These are phyloP conservation scores for Candida stauntonica DNA, from an alignment of 805 yeast genomes.

Conservation along the genomic window DNA sequence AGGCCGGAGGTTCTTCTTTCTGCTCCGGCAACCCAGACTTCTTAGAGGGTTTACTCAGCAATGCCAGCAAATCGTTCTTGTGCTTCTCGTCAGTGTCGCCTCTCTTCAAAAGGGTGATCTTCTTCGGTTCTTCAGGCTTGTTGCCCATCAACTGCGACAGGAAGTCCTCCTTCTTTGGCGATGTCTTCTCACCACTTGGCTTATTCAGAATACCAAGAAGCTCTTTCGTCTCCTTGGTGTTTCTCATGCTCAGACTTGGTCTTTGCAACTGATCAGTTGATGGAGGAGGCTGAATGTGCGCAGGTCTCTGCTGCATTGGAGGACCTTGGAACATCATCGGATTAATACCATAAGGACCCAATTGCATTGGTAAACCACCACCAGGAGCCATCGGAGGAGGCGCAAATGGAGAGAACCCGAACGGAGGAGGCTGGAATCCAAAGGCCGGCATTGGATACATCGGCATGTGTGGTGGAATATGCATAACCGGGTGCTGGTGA, in stretches of 20 bases:
- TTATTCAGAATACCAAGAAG: slow-evolving; percentile 40
- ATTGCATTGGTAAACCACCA: slow-evolving; percentile 7
- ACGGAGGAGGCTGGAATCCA: slow-evolving; percentile 21
- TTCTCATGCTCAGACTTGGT: slow-evolving; percentile 31
- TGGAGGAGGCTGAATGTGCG: slow-evolving; percentile 29
- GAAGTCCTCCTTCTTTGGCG: slow-evolving; percentile 9
- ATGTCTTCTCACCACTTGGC: slow-evolving; percentile 15
- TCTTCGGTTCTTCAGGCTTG: slow-evolving; percentile 2
- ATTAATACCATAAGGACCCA: slow-evolving; percentile 9
- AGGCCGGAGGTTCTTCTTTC: slow-evolving; percentile 6
- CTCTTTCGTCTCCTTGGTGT: slow-evolving; percentile 37
- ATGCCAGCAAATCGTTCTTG: slow-evolving; percentile 19
- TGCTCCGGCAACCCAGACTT: not conserved
- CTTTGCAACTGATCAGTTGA: slow-evolving; percentile 36
- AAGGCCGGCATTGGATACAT: slow-evolving; percentile 14
- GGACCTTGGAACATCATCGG: slow-evolving; percentile 13
- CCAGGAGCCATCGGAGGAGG: slow-evolving; percentile 13
- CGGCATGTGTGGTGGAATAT: slow-evolving; percentile 10
- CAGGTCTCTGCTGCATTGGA: slow-evolving; percentile 13
- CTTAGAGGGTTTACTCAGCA: slow-evolving; percentile 19
- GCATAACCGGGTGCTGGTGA: slow-evolving; percentile 9
- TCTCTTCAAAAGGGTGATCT: slow-evolving; percentile 7
- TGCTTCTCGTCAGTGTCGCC: slow-evolving; percentile 8
- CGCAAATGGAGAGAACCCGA: slow-evolving; percentile 23
- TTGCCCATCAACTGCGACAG: slow-evolving; percentile 14